Base-by-base conservation (phyloP, 2,329 filamentous ascomycete genomes). In the Neophaeococcomyces mojaviensis region DNA sequence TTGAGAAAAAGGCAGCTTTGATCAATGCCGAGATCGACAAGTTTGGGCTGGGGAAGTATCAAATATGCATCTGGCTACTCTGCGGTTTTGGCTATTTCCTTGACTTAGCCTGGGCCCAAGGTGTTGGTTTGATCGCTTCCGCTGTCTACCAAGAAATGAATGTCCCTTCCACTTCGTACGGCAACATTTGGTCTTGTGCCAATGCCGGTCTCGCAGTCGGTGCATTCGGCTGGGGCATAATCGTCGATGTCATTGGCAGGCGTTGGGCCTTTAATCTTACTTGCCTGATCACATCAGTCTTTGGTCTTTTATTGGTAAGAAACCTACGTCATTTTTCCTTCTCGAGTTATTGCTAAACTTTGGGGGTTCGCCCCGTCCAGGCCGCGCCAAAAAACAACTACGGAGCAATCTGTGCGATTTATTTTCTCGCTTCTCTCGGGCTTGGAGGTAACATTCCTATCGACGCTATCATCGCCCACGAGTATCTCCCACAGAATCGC, bases 61-160 rank as follows among this genome's bases (percentile, higher is more conserved):
- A 94, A 60, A 92, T 86, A 86, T 74, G 87, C 57, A 70, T 94
- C 3, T 94, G 94, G 60, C 64, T 81, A 19, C 70, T 94, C 0
- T 89, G 85, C 58, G 88, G 88, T 1, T 88, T 87, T 59, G 87
- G 87, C 16, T 94, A 87, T 86, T 78, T 88, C 33, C 65, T 79
- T 31, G 76, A 79, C 51, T 59, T 79, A 18, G 64, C 77, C 39
- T 79, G 75, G 73, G 74, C 76, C 2, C 76, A 79, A 52, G 76
- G 72, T 0, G 77, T 79, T 53, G 74, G 74, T 12, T 65, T 79
- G 1, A 68, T 77, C 0, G 59, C 77, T 12, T 5, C 36, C 6
- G 42, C 47, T n/a, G 32, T 48, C n/a, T 48, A 43, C 18, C 46
- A 48, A 15, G 39, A 43, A 36, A 43, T 43, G 32, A 19, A 33